These are phyloP conservation scores for Berkeleyomyces rouxiae DNA, from an alignment of 2,329 filamentous ascomycete genomes.

Conservation along the genomic window DNA sequence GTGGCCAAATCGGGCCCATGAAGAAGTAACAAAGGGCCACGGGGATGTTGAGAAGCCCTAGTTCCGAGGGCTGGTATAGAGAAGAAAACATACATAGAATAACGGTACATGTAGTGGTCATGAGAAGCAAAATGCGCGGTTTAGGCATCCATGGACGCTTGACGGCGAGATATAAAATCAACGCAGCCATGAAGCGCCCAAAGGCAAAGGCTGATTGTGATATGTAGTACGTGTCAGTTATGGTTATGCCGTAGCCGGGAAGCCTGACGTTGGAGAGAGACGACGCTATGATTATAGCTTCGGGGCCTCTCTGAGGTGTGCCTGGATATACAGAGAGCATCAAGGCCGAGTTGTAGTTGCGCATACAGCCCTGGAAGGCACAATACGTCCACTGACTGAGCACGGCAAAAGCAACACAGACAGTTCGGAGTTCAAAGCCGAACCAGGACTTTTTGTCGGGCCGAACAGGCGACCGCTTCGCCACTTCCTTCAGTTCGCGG, in stretches of 20 bases:
- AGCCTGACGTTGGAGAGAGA: background rate
- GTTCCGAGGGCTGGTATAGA: constrained; percentile 31
- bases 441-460: constrained; percentile 30
- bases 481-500: constrained; percentile 33
- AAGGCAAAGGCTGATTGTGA: constrained; percentile 57
- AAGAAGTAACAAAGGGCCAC: constrained; percentile 60
- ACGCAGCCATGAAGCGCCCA: constrained; percentile 52
- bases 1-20: constrained; percentile 68
- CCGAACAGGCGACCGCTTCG: constrained; percentile 32
- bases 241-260: constrained; percentile 33
- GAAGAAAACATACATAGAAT: constrained; percentile 26
- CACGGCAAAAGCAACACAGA: constrained; percentile 51
- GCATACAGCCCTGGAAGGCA: constrained; percentile 52
- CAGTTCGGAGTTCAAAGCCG: constrained; percentile 37
- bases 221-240: constrained; percentile 51
- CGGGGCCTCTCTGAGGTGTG: constrained; percentile 22
- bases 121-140: constrained; percentile 48
- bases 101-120: constrained; percentile 39
- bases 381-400: constrained; percentile 66
- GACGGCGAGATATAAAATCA: constrained; percentile 42
- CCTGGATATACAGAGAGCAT: constrained; percentile 22
- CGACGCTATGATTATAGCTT: constrained; percentile 18
- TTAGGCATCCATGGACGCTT: constrained; percentile 36
- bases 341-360: constrained; percentile 40
- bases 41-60: constrained; percentile 39